Evolutionary conservation across 768 basidiomycete species (phyloP), one percentile per base, ranked within the genome.

Genomic region (Lactarius vividus): DNA sequence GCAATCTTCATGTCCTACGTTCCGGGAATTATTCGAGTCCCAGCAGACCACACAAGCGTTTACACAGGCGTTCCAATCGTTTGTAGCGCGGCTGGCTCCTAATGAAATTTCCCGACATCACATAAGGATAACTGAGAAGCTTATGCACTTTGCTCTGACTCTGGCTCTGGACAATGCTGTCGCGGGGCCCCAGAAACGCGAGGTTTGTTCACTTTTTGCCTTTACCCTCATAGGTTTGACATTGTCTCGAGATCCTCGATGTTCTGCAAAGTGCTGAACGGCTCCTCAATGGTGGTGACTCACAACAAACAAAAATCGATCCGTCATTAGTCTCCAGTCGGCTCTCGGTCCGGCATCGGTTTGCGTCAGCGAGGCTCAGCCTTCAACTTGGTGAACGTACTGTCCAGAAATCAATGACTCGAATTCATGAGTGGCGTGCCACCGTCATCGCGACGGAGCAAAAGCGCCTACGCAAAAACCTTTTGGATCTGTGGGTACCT

Each of bases 371-470:
- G 2, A 75, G 84, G 55, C 82, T 87, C 54, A 88, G 85, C 66
- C 78, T 87, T 59, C 86, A 88, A 62, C 79, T 88, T 20, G 85
- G 86, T 5, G 87, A 89, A 68, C 78, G 83, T 54, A 80, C 85
- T 0, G 79, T 88, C 1, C 81, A 85, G 66, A 89, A 90, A 73
- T 84, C 85, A 0, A 83, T 86, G 31, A 72, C 77, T 10, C 81
- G 87, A 56, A 85, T 90, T 72, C 79, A 82, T 29, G 88, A 91
- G 62, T 94, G 92, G 92, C 79, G 89, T 61, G 82, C 84, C 69
- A 85, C 83, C 4, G 86, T 94, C 44, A 80, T 85, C 52, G 76
- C 75, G 6, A 87, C 89, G 0, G 92, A 94, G 76, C 79, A 79
- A 70, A 92, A 92, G 75, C 80, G 90, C 2, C 73, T 90, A 64